Evolutionary conservation across 331 rosid species (phyloP).

Genomic region (Quercus tomentella): DNA sequence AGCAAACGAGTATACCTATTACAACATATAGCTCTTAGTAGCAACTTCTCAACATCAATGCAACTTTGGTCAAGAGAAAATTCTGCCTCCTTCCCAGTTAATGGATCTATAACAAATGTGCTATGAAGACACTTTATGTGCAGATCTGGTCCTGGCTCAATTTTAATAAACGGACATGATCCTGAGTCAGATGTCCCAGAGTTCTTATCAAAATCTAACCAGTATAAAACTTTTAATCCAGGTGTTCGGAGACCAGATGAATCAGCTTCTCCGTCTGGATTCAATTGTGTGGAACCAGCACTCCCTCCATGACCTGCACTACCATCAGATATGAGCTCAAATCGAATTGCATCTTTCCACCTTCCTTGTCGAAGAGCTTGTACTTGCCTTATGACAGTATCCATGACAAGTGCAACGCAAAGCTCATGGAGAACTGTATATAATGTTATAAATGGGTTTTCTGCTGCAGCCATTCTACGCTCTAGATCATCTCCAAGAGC

Average conservation of each 20-base stretch:
- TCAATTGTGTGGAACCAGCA: constrained; percentile 56
- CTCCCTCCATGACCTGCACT: constrained; percentile 53
- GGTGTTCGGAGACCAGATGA: constrained; percentile 80
- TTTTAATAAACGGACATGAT: constrained; percentile 70
- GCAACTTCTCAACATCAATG: constrained; percentile 92
- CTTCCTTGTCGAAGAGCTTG: constrained; percentile 86
- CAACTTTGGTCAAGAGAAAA: constrained; percentile 77
- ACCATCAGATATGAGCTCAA: constrained; percentile 81
- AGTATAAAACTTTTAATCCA: constrained; percentile 79
- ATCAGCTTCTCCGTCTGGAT: constrained; percentile 83
- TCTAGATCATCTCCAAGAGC: constrained; percentile 90
- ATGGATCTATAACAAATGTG: constrained; percentile 85
- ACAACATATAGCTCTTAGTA: constrained; percentile 85
- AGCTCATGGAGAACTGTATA: constrained; percentile 89
- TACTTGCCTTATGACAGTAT: constrained; percentile 87
- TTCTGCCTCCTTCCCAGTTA: constrained; percentile 85
- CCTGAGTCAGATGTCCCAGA: constrained; percentile 53
- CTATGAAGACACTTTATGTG: constrained; percentile 82
- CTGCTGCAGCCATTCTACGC: constrained; percentile 93
- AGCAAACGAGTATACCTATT: constrained; percentile 86
- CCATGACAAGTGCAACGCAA: constrained; percentile 90
- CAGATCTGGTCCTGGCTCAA: constrained; percentile 91
- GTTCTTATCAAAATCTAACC: constrained; percentile 88
- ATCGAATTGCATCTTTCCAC: constrained; percentile 96
- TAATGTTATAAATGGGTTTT: constrained; percentile 71